Conservation (phyloP, 2,329 filamentous ascomycete species). For the Aspergillus glaucus region DNA sequence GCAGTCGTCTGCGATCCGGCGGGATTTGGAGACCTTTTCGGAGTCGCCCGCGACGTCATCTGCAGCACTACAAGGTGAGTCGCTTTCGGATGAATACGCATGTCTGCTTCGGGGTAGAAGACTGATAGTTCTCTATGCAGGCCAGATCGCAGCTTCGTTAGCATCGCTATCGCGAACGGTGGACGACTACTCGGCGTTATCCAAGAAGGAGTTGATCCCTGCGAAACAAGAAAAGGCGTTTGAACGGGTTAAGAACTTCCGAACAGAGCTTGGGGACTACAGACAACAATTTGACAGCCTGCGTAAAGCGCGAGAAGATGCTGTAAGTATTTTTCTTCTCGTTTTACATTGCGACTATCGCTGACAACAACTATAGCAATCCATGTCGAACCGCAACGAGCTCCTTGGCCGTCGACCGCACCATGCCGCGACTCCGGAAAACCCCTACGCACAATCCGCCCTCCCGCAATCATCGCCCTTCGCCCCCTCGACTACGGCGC, state of each 20-base stretch:
- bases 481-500: slow-evolving; percentile 26
- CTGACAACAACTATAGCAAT: slow-evolving; percentile 35
- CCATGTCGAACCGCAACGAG: slow-evolving; percentile 67
- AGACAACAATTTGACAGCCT: slow-evolving; percentile 69
- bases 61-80: slow-evolving; percentile 53
- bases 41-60: slow-evolving; percentile 53
- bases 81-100: not conserved
- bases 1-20: slow-evolving; percentile 73
- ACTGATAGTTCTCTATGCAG: slow-evolving; percentile 22
- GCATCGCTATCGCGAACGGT: slow-evolving; percentile 81
- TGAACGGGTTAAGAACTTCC: slow-evolving; percentile 80
- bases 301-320: slow-evolving; percentile 71
- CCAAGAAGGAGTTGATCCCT: slow-evolving; percentile 80
- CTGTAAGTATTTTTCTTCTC: slow-evolving; percentile 35
- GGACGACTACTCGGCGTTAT: slow-evolving; percentile 82
- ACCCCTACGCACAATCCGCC: slow-evolving; percentile 71
- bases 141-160: slow-evolving; percentile 71
- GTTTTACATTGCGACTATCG: not conserved
- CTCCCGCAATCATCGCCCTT: slow-evolving; percentile 40
- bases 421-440: slow-evolving; percentile 73
- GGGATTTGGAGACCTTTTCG: slow-evolving; percentile 66
- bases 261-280: slow-evolving; percentile 73
- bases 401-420: slow-evolving; percentile 81
- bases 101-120: not conserved
- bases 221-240: slow-evolving; percentile 88